Base-by-base conservation (phyloP, 2,329 filamentous ascomycete genomes). In the Aschersonia sp. region DNA sequence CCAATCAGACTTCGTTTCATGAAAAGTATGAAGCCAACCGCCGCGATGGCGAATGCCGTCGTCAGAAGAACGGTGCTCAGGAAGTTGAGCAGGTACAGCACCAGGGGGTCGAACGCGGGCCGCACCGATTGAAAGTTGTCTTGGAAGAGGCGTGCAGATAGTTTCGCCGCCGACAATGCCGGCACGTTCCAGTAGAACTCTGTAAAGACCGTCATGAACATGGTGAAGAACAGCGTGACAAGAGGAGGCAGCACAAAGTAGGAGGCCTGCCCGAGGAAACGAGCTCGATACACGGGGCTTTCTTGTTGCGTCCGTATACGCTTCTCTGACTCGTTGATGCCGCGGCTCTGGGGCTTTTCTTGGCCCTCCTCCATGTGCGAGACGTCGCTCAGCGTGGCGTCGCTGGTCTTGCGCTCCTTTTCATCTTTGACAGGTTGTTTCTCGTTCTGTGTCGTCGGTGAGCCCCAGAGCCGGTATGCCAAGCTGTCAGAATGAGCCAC, bases 1-100 rank as follows among this genome's bases (percentile, higher is more conserved):
- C 74, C 74, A 28, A 78, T 63, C 3, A 78, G 58, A 2, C 61
- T 48, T 74, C 74, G 77, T 55, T 78, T 78, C 12, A 67, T 59
- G 3, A 52, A 59, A 47, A 78, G 65, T 40, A 73, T 62, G 31
- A 71, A 51, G 2, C 54, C 52, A 1, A 75, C 54, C 1, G 73
- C 70, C 2, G 73, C 31, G 4, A 74, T 41, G 1, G 67, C 62
- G 50, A 73, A 67, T 0, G 61, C 32, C 0, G 66, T 63, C 35
- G 68, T 68, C 45, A 77, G 60, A 44, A 65, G 50, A 9, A 65
- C 58, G 47, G 73, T 66, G 43, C 66, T 55, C 10, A 58, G 56
- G 40, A 63, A 59, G 48, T 69, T 66, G 48, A 72, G 54, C 12
- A 52, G 52, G 51, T 67, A 74, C n/a, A 74, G 55, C 5, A 64